Evolutionary conservation across 208 protist genomes (phyloP).

Genomic region (Leptomonas seymouri): DNA sequence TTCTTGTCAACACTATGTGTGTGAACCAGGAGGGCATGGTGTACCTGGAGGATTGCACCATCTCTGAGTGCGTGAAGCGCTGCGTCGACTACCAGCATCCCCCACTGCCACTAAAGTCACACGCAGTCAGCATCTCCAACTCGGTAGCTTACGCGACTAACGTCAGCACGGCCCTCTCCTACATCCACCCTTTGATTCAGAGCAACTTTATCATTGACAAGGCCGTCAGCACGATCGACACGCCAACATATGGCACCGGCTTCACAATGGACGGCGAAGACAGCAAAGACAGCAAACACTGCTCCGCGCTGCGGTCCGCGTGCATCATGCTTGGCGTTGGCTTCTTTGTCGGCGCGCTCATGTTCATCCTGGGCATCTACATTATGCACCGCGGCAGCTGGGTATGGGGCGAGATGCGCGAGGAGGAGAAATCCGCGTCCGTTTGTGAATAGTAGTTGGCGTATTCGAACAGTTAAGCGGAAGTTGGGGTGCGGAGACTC

Average conservation of each 20-base stretch:
- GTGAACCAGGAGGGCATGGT: conserved; percentile 39
- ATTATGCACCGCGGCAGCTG: conserved; percentile 66
- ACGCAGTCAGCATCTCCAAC: conserved; percentile 35
- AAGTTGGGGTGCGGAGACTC: neutral
- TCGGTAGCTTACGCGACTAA: conserved; percentile 44
- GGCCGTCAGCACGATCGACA: conserved; percentile 48
- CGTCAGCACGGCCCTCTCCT: conserved; percentile 61
- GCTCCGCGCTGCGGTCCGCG: conserved; percentile 45
- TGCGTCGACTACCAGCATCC: conserved; percentile 44
- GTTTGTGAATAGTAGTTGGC: neutral
- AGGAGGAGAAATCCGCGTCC: conserved; percentile 4
- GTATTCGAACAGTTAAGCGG: neutral
- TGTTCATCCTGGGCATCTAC: conserved; percentile 76
- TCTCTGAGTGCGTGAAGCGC: conserved; percentile 39
- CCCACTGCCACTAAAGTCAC: conserved; percentile 24
- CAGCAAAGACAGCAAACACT: conserved; percentile 25
- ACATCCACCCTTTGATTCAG: conserved; percentile 62
- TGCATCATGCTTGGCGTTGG: conserved; percentile 62
- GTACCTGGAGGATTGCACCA: conserved; percentile 57
- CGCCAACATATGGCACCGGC: conserved; percentile 23
- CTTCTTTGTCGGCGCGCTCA: conserved; percentile 79
- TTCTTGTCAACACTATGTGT: conserved; percentile 55
- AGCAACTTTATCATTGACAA: conserved; percentile 86
- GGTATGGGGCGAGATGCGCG: conserved; percentile 37
- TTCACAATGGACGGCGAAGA: conserved; percentile 7